Evolutionary conservation across 1,139 yeast species (phyloP).

Genomic region (Eremothecium coryli): DNA sequence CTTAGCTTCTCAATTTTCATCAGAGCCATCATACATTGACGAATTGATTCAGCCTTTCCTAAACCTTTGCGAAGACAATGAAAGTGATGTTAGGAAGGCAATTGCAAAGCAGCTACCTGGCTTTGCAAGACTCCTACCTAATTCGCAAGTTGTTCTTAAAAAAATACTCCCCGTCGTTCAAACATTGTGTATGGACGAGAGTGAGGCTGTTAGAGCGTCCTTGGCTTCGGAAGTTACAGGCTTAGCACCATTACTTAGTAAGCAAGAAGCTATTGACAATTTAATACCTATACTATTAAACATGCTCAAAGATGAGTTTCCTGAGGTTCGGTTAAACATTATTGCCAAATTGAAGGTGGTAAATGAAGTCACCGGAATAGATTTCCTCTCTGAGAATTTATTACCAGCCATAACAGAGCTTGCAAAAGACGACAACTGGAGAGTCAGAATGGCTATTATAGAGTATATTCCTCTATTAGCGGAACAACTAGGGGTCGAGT

Average conservation of each 20-base stretch:
- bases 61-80: slow-evolving; percentile 77
- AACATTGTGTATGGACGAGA: slow-evolving; percentile 79
- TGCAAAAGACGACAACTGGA: slow-evolving; percentile 96
- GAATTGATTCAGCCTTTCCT: slow-evolving; percentile 50
- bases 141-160: slow-evolving; percentile 42
- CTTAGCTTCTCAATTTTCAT: slow-evolving; percentile 57
- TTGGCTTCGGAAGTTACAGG: slow-evolving; percentile 83
- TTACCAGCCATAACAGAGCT: slow-evolving; percentile 94
- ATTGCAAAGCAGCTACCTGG: slow-evolving; percentile 87
- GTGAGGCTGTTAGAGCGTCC: slow-evolving; percentile 88
- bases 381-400: slow-evolving; percentile 71
- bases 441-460: slow-evolving; percentile 93
- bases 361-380: slow-evolving; percentile 90
- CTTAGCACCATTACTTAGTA: slow-evolving; percentile 78
- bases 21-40: slow-evolving; percentile 43
- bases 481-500: slow-evolving; percentile 87
- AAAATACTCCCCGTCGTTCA: slow-evolving; percentile 79
- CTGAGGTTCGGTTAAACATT: slow-evolving; percentile 91
- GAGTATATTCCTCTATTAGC: slow-evolving; percentile 94
- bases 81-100: slow-evolving; percentile 94
- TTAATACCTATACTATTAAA: slow-evolving; percentile 80
- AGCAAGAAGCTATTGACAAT: slow-evolving; percentile 72
- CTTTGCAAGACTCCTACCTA: slow-evolving; percentile 50
- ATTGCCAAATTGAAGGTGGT: slow-evolving; percentile 87
- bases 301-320: slow-evolving; percentile 94